Base-by-base conservation (phyloP, 1,139 yeast genomes). In the Kluyveromyces marxianus region DNA sequence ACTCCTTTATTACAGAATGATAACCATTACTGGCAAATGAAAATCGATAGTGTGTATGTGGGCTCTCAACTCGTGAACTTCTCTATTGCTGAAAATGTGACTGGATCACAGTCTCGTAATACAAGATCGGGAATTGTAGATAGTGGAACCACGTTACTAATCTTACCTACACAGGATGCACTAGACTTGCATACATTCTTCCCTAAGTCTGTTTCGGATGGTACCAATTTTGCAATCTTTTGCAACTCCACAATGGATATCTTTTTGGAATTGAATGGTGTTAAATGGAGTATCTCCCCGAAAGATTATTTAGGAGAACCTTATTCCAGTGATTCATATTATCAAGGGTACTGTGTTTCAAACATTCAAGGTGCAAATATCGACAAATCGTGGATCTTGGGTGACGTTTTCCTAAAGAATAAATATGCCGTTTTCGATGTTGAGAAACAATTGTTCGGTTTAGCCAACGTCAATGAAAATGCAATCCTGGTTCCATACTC, bases 101-200 rank as follows among this genome's bases (percentile, higher is more conserved):
- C 59, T 31, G 48, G 48, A 5, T 24, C 35, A 4, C 36, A 36
- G 4, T 45, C 60, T 2, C 50, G 52, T 14, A 41, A 4, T 3
- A 48, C 46, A 35, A 68, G 80, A 59, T 57, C 66, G 3, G 81
- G 79, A 4, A 69, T 81, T 38, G 67, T 81, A 28, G 89, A 81
- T 57, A 77, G 85, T 8, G 88, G 87, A 21, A 80, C 87, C 2
- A 81, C 87, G 0, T 75, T 83, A 2, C 62, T 81, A 27, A 77
- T 78, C 4, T 63, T 79, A 44, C 80, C 85, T 2, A 63, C 72
- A n/a, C 64, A 62, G 25, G 86, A 81, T 55, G 86, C 87, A 2
- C 55, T 70, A 37, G 62, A 52, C 27, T 48, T 81, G 10, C 87
- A 81, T 56, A 57, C 75, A 10, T 77, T 69, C 55, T 80, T 83